phyloP scores from a whole-genome alignment of 2,329 filamentous ascomycete species.

The Geosmithia morbida region DNA sequence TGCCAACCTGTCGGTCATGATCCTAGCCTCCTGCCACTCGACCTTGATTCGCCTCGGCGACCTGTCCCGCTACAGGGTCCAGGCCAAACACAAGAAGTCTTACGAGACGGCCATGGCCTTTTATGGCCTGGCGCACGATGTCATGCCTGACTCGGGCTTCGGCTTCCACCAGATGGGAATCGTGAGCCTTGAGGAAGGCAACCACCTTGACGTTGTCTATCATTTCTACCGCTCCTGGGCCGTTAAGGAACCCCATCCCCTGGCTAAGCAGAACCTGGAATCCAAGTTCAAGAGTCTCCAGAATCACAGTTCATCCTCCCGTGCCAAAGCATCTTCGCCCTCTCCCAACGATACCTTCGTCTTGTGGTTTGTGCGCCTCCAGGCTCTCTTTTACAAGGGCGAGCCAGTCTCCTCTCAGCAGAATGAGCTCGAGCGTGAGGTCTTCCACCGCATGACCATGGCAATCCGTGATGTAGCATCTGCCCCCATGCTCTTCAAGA shows the following conservation, averaged over 20 bases:
- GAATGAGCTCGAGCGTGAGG: conserved; percentile 71
- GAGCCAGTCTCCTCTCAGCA: conserved; percentile 54
- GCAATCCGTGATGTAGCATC: conserved; percentile 56
- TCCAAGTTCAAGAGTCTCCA: conserved; percentile 46
- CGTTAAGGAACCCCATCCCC: conserved; percentile 58
- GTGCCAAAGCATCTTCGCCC: conserved; percentile 11
- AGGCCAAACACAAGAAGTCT: conserved; percentile 56
- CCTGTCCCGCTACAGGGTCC: conserved; percentile 70
- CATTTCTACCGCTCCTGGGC: conserved; percentile 76
- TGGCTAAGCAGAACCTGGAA: conserved; percentile 63
- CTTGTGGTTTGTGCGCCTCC: conserved; percentile 74
- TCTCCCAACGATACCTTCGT: conserved; percentile 50
- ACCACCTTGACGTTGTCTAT: conserved; percentile 77
- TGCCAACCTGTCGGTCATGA: conserved; percentile 35
- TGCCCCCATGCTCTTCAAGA: conserved; percentile 55
- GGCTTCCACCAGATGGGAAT: conserved; percentile 87
- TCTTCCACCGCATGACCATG: conserved; percentile 62
- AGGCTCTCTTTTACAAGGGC: conserved; percentile 72
- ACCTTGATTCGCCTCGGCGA: conserved; percentile 82
- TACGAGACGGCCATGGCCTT: conserved; percentile 73
- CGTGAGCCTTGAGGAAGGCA: conserved; percentile 61
- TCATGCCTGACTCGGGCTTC: conserved; percentile 65
- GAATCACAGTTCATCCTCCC: neutral
- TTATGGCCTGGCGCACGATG: conserved; percentile 66
- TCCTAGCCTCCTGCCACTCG: conserved; percentile 64